Evolutionary conservation across 306 rosid genomes (phyloP).

Genomic region (Medicago lupulina): DNA sequence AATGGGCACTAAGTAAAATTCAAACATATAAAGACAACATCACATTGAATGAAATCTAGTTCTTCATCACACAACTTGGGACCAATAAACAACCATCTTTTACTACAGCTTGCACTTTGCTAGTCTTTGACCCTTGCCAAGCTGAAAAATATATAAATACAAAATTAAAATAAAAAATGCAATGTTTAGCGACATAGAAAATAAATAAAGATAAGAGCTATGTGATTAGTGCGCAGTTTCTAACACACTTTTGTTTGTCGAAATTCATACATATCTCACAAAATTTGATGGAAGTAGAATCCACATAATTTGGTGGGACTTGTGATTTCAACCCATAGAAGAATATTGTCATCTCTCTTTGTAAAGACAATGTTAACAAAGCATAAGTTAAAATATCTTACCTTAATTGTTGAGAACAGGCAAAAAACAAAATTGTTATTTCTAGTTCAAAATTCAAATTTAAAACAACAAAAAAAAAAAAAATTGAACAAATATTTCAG

Average conservation of each 20-base stretch:
- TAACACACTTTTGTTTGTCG: background rate
- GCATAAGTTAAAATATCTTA: conserved; percentile 22
- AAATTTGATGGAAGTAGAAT: background rate
- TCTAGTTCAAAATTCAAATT: conserved; percentile 16
- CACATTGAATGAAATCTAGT: conserved; percentile 16
- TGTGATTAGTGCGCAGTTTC: background rate
- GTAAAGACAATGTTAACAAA: background rate
- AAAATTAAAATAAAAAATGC: background rate
- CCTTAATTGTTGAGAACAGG: conserved; percentile 53
- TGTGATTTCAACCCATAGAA: background rate
- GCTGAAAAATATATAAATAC: background rate
- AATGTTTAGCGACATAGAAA: too few species aligned
- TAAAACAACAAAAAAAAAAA: background rate
- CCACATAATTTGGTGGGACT: background rate
- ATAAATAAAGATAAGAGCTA: background rate
- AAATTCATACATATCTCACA: background rate
- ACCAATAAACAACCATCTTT: conserved; percentile 25
- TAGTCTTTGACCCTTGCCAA: conserved; percentile 42
- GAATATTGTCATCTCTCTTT: background rate
- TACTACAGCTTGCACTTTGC: conserved; percentile 88
- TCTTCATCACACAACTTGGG: conserved; percentile 28
- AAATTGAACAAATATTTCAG: background rate
- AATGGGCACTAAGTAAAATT: conserved; percentile 37
- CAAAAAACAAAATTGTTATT: background rate
- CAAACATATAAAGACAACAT: conserved; percentile 4